These are phyloP conservation scores for Komagataea norvegica DNA, from an alignment of 1,139 yeast species.

Conservation along the genomic window DNA sequence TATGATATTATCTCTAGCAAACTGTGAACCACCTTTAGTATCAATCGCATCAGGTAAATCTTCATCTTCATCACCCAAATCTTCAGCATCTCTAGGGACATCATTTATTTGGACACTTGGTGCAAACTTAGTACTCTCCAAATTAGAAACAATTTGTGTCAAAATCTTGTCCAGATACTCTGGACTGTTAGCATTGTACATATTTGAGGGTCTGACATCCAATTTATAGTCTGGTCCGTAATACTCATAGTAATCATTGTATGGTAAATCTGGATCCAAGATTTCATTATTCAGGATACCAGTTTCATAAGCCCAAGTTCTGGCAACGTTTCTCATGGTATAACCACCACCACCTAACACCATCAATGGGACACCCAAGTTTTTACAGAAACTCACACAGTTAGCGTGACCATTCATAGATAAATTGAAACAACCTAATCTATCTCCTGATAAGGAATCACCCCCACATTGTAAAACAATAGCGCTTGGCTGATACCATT, in stretches of 20 bases:
- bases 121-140: constrained; percentile 87
- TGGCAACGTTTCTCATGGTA: constrained; percentile 93
- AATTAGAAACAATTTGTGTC: constrained; percentile 68
- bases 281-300: constrained; percentile 79
- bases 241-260: constrained; percentile 94
- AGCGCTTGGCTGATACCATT: constrained; percentile 92
- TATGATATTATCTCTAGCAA: constrained; percentile 70
- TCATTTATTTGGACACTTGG: constrained; percentile 93
- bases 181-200: constrained; percentile 94
- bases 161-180: constrained; percentile 86
- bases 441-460: constrained; percentile 86
- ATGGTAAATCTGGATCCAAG: constrained; percentile 81
- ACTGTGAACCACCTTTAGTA: constrained; percentile 86
- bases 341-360: constrained; percentile 98
- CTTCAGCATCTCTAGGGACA: constrained; percentile 85
- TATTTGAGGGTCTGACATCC: constrained; percentile 91
- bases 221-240: constrained; percentile 93
- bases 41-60: constrained; percentile 72
- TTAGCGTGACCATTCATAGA: constrained; percentile 94
- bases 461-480: constrained; percentile 93
- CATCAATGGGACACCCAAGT: constrained; percentile 83
- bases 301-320: constrained; percentile 95
- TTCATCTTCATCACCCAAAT: constrained; percentile 77
- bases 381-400: constrained; percentile 85
- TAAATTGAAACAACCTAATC: constrained; percentile 87